phyloP scores from a whole-genome alignment of 176 grass and related monocot genomes.

The Carex parvula region DNA sequence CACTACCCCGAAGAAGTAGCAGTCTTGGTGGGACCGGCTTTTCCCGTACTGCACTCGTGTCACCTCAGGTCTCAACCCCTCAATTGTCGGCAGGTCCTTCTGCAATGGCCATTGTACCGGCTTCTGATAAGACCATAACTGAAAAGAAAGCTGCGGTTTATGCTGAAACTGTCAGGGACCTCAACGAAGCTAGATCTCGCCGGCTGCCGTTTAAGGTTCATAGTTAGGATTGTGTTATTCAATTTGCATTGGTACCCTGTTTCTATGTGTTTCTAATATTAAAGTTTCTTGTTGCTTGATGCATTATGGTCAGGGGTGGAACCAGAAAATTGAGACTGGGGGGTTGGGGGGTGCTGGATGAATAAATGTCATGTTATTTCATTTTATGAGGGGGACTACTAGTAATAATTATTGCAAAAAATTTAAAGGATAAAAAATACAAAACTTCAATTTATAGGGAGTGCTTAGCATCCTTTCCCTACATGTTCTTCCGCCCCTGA shows the following conservation, averaged over 20 bases:
- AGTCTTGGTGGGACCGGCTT: conserved; percentile 41
- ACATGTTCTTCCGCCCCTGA: too few relatives aligned
- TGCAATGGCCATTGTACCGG: conserved; percentile 49
- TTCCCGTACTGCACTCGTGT: conserved; percentile 38
- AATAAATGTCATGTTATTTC: too few relatives aligned
- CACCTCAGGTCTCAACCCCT: conserved; percentile 53
- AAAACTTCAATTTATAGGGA: too few relatives aligned
- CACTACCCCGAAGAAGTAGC: conserved; percentile 79
- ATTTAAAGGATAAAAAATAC: too few relatives aligned
- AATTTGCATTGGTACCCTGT: not conserved
- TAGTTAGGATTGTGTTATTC: conserved; percentile 24
- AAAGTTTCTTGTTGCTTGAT: not conserved
- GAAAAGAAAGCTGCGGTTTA: conserved; percentile 93
- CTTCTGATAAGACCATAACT: conserved; percentile 72
- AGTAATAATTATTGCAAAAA: too few relatives aligned
- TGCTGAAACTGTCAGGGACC: conserved; percentile 61
- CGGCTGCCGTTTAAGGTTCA: conserved; percentile 69
- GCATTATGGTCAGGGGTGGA: not conserved
- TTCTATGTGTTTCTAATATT: conserved; percentile 3
- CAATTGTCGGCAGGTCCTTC: conserved; percentile 46
- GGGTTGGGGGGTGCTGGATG: too few relatives aligned
- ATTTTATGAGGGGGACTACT: too few relatives aligned
- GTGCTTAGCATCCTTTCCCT: too few relatives aligned
- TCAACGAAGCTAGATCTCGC: conserved; percentile 79
- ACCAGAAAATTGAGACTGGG: too few relatives aligned